These are phyloP conservation scores for Plenodomus tracheiphilus DNA, from an alignment of 2,329 filamentous ascomycete genomes.

Conservation along the genomic window DNA sequence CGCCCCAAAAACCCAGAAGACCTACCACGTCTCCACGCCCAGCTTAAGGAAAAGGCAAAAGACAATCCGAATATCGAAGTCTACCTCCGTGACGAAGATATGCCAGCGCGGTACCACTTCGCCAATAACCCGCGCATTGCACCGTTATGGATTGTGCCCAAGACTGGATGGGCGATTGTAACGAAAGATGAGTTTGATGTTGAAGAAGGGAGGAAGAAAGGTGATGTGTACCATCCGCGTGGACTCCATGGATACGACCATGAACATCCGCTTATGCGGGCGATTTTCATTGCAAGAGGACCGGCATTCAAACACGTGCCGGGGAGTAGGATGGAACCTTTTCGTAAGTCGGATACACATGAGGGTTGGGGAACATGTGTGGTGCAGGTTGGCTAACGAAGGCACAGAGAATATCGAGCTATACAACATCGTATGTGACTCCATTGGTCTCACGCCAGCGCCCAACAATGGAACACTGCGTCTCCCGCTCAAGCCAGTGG, in stretches of 20 bases:
- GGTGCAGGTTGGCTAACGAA: too few species aligned
- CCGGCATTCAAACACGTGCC: slow-evolving; percentile 87
- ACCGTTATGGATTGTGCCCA: slow-evolving; percentile 90
- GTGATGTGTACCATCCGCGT: slow-evolving; percentile 72
- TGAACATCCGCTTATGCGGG: slow-evolving; percentile 91
- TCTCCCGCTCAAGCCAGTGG: slow-evolving; percentile 67
- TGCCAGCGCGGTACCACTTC: slow-evolving; percentile 94
- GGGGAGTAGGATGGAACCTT: slow-evolving; percentile 76
- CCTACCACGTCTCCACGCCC: slow-evolving; percentile 68
- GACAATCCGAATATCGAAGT: slow-evolving; percentile 76
- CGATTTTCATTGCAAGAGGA: slow-evolving; percentile 89
- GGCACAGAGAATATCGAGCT: slow-evolving; percentile 94
- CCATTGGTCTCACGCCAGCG: slow-evolving; percentile 70
- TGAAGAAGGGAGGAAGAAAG: slow-evolving; percentile 64
- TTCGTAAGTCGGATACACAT: too few species aligned
- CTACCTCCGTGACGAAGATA: slow-evolving; percentile 81
- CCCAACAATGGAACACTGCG: slow-evolving; percentile 88
- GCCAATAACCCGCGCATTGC: slow-evolving; percentile 85
- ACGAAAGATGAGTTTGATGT: slow-evolving; percentile 78
- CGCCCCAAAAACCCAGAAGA: slow-evolving; percentile 73
- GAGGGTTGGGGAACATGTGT: too few species aligned
- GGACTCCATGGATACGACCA: slow-evolving; percentile 96
- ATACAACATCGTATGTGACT: slow-evolving; percentile 93
- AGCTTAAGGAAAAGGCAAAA: slow-evolving; percentile 57
- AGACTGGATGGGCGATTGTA: slow-evolving; percentile 90